A percentile compares a stretch with the other conserved stretches of the same genome.
These are phyloP conservation scores for Dictyophora rubrovolvata DNA, from an alignment of 768 basidiomycete genomes.

Conservation along the genomic window DNA sequence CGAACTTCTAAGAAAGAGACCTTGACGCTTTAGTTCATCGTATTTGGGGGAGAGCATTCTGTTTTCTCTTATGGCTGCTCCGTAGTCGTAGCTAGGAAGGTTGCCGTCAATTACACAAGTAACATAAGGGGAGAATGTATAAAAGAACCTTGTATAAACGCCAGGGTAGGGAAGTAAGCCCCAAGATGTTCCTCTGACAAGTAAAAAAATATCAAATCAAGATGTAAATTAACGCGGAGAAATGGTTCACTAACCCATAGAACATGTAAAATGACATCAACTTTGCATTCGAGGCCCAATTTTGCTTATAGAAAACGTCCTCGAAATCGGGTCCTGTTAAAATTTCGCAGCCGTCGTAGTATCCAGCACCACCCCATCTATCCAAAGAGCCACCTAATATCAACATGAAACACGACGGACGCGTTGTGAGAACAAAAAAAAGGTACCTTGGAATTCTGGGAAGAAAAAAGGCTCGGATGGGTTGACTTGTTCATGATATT, in stretches of 20 bases:
- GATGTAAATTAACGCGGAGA: neutral
- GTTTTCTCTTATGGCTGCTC: conserved; percentile 20
- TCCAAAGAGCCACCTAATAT: conserved; percentile 14
- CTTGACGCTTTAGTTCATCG: conserved; percentile 22
- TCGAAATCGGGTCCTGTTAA: conserved; percentile 17
- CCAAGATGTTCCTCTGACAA: conserved; percentile 19
- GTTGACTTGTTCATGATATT: conserved; percentile 27
- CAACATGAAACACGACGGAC: neutral
- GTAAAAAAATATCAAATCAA: too few relatives aligned
- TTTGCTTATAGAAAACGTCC: conserved; percentile 17
- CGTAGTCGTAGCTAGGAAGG: conserved; percentile 17
- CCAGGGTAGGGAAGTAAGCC: conserved; percentile 18
- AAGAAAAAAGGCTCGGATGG: conserved; percentile 14
- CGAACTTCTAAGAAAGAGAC: conserved; percentile 19
- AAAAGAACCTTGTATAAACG: conserved; percentile 15
- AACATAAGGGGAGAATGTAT: neutral
- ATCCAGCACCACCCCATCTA: conserved; percentile 19
- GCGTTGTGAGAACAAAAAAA: too few relatives aligned
- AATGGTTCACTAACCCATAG: neutral
- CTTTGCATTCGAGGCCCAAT: conserved; percentile 15
- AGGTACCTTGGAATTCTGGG: conserved; percentile 14
- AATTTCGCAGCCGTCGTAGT: conserved; percentile 18
- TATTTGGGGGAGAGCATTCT: conserved; percentile 20
- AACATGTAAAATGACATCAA: conserved; percentile 18
- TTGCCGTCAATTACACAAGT: neutral